Percentiles rank a stretch among this genome's conserved stretches.
These are phyloP conservation scores for Cladophialophora chaetospira DNA, from an alignment of 2,329 filamentous ascomycete species.

Conservation along the genomic window DNA sequence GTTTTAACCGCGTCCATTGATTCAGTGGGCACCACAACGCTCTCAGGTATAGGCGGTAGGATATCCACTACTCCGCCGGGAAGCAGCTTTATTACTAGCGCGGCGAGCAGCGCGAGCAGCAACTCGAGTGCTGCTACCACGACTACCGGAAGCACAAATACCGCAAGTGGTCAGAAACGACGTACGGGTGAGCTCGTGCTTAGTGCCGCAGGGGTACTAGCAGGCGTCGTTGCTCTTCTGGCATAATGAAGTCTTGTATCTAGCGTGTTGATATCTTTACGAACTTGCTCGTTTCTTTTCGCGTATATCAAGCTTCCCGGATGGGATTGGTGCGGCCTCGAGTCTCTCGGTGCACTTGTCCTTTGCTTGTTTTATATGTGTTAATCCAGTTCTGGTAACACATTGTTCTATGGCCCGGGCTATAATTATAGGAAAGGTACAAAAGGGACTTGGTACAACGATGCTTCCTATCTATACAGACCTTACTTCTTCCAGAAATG, in stretches of 20 bases:
- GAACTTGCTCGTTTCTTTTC: neutral
- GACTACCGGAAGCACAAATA: conserved; percentile 16
- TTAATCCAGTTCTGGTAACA: too few relatives aligned
- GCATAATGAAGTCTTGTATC: conserved; percentile 11
- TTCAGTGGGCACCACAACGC: conserved; percentile 2
- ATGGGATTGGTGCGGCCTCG: too few relatives aligned
- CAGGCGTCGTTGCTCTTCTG: conserved; percentile 17
- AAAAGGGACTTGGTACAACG: too few relatives aligned
- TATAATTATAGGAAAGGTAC: too few relatives aligned
- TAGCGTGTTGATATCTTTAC: neutral
- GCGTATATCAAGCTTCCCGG: too few relatives aligned
- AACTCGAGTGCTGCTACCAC: conserved; percentile 3
- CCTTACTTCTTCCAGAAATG: neutral
- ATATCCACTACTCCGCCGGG: neutral
- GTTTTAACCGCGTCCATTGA: conserved; percentile 9
- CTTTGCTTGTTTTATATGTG: too few relatives aligned
- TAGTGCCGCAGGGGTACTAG: conserved; percentile 16
- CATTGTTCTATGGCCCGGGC: too few relatives aligned
- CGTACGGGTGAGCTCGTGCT: conserved; percentile 11
- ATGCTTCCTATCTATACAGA: too few relatives aligned
- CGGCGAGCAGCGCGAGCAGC: neutral
- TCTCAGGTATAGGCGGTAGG: conserved; percentile 2
- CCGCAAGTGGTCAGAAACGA: conserved; percentile 10
- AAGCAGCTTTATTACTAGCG: conserved; percentile 12
- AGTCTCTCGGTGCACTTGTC: too few relatives aligned